Evolutionary conservation across 805 yeast species (phyloP), one percentile per base, ranked within the genome.

Genomic region (Hemisphaericaspora nanyangensis): DNA sequence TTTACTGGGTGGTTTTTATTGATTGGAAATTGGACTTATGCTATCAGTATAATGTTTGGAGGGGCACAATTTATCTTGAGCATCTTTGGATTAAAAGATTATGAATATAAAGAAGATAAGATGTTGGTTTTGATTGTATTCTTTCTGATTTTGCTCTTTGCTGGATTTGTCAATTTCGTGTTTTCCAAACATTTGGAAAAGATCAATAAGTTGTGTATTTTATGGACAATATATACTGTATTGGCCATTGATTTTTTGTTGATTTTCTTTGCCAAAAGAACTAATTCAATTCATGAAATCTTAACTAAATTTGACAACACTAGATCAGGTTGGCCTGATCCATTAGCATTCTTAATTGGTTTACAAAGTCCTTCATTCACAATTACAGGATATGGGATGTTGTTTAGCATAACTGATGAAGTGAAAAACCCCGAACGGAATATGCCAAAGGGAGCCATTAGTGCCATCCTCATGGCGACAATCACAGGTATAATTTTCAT

Each of bases 371-470:
- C 89, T 1, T 79, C 85, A 24, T 83, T 84, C 60, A 85, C 91
- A 17, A 68, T 85, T 53, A 86, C 85, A 43, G 95, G 93, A 0
- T 86, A 83, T 58, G 91, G 91, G 19, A 79, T 85, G 76, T 67
- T 86, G 19, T 85, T 87, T 15, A 80, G 91, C 5, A 76, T 86
- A 68, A 79, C 89, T 34, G 95, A 86, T 51, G 95, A 86, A 60
- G 93, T 86, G 12, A 74, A 79, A 45, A 68, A 68, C 17, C 91
- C 95, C 0, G 93, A 86, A 54, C 74, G 65, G 40, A 80, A 79
- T 37, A 81, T 86, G 51, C 89, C 95, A 12, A 74, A 74, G 47
- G 93, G 93, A 5, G 77, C 86, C 54, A 60, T 83, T 1, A 66
- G 73, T 35, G 77, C 93, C 2, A 84, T 85, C 12, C 37, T 77